These are phyloP conservation scores for Candida mattraensis DNA, from an alignment of 805 yeast species.

Conservation along the genomic window DNA sequence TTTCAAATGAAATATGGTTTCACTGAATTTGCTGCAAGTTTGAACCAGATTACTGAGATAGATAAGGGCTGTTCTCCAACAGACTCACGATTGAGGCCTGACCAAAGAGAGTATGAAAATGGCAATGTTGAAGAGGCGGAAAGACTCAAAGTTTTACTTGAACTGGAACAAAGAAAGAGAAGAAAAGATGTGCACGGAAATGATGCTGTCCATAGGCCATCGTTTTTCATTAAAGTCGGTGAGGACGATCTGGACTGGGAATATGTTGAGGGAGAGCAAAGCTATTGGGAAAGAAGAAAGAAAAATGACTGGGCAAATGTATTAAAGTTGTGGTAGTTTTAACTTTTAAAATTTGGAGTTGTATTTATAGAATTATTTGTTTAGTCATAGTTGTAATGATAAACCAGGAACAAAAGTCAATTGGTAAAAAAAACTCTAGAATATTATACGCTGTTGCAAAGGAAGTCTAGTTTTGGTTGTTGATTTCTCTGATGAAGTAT, in stretches of 20 bases:
- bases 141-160: constrained; percentile 60
- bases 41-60: constrained; percentile 74
- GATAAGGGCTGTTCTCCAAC: constrained; percentile 78
- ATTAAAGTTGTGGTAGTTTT: constrained; percentile 53
- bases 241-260: constrained; percentile 47
- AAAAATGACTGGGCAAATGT: constrained; percentile 59
- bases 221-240: constrained; percentile 55
- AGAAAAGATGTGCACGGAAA: constrained; percentile 56
- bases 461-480: constrained; percentile 5
- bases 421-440: constrained; percentile 1
- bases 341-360: background rate
- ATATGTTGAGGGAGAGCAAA: constrained; percentile 52
- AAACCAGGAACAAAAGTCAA: too few relatives aligned
- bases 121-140: constrained; percentile 77
- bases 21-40: constrained; percentile 74
- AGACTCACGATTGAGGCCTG: constrained; percentile 90
- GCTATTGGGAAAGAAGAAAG: constrained; percentile 82
- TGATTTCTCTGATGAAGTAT: constrained; percentile 33
- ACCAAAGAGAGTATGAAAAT: constrained; percentile 67
- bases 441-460: constrained; percentile 1
- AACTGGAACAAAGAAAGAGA: constrained; percentile 77
- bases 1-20: constrained; percentile 76
- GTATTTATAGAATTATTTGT: constrained; percentile 1
- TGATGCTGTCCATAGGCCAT: constrained; percentile 50
- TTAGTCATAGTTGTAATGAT: too few relatives aligned